Evolutionary conservation across 331 rosid genomes (phyloP), one percentile per base, ranked within the genome.

Genomic region (Ulmus americana): DNA sequence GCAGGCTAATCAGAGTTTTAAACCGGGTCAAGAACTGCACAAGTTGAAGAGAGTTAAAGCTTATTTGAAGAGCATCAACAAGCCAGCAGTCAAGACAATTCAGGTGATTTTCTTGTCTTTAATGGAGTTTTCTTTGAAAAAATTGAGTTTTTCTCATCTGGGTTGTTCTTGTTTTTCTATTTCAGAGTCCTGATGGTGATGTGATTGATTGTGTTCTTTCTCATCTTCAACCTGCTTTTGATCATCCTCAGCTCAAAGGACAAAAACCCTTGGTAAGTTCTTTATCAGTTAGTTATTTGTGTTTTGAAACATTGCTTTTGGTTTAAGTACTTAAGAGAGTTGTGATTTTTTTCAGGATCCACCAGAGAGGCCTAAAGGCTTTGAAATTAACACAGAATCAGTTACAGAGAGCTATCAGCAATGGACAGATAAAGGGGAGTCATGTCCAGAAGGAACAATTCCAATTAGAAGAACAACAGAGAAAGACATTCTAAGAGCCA

Each of bases 151-250:
- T 75, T 62, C 12, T 61, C 43, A 70, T 58, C 50, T 74, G 59
- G 55, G 63, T 62, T 61, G 28, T 64, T 68, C 44, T 63, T 55
- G n/a, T 69, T 11, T 35, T 16, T 49, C 7, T 75, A 4, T 58
- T 75, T 45, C 90, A 94, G 99, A 90, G 99, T 71, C 88, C 97
- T 22, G 97, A 94, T 81, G 99, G 99, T 7, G 99, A 94, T 84
- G 69, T 87, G 59, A 94, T 94, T 22, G 99, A 94, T 60, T 94
- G 99, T 69, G 88, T 94, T 68, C 61, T 72, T 18, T 72, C 89
- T 80, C 88, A 90, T 82, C 88, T 84, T 50, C 99, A 94, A 61
- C 97, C 91, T 55, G 95, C 99, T 73, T 94, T 94, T 81, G 96
- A 94, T 71, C 97, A 85, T 71, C 95, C 87, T 52, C 45, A 74